Evolutionary conservation across 2,329 filamentous ascomycete genomes (phyloP), one percentile per base, ranked within the genome.

Genomic region (Aspergillus pseudoviridinutans): DNA sequence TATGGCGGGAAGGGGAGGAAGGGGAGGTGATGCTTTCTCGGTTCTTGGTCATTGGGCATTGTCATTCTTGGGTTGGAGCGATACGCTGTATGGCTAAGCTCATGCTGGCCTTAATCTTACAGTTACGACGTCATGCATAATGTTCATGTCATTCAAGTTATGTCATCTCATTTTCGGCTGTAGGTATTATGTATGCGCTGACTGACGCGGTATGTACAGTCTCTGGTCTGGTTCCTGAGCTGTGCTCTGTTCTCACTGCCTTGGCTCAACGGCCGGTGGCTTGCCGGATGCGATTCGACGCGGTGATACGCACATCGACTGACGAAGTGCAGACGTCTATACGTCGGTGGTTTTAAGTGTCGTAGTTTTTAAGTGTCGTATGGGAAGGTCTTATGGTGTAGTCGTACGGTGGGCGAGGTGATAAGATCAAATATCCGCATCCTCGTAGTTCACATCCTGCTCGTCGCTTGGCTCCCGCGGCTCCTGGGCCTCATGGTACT

Each of bases 401-500:
- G 14, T 29, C 3, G 10, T 12, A 17, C 25, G 14, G 32, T 38
- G 32, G 32, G 17, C 14, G 5, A 17, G 32, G 4, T 17, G 49
- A 28, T 8, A 24, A 9, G 10, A 35, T 64, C 53, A 67, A 54
- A 58, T 55, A 58, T 68, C 66, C 3, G 60, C 67, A 57, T 80
- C 77, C 60, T 80, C 77, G 67, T 75, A 80, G 42, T 80, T 76
- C 54, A 79, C 77, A 41, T 86, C 83, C 59, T 83, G 79, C 50
- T 84, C 82, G 61, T 91, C 88, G 55, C 84, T 83, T 5, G 91
- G 88, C 72, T 97, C 92, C 66, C 84, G 87, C 8, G 92, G 92
- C 74, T 97, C 92, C 72, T 97, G 92, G 12, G 92, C 90, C 73
- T 97, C 92, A 70, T 96, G 90, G 73, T 85, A 97, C 72, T 96